Evolutionary conservation across 1,284 basidiomycete species (phyloP).

Genomic region (Ceratobasidium sp.): DNA sequence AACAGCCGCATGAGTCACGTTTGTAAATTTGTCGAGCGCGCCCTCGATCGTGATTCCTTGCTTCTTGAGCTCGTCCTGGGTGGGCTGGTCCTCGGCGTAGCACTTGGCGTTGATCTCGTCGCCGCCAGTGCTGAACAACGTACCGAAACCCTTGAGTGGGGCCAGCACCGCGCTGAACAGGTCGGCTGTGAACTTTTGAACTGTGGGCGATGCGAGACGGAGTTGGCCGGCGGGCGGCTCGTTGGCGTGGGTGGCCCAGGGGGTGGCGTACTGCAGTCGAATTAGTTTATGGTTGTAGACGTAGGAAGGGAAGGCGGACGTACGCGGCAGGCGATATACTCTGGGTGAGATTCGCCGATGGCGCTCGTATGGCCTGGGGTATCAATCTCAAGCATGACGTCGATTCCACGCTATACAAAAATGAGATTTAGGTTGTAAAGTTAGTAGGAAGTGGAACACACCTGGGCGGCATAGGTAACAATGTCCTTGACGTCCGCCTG

Average conservation of each 20-base stretch:
- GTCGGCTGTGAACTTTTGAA: constrained; percentile 63
- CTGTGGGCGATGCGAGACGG: constrained; percentile 70
- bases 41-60: constrained; percentile 71
- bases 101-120: constrained; percentile 85
- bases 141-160: constrained; percentile 66
- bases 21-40: constrained; percentile 75
- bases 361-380: constrained; percentile 83
- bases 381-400: constrained; percentile 82
- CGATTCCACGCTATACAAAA: constrained; percentile 75
- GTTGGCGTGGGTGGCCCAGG: constrained; percentile 47
- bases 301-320: constrained; percentile 58
- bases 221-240: constrained; percentile 89
- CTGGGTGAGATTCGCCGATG: constrained; percentile 76
- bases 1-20: constrained; percentile 67
- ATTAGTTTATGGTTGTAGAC: background rate
- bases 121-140: constrained; percentile 82
- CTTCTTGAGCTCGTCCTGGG: constrained; percentile 66
- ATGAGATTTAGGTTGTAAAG: background rate
- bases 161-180: constrained; percentile 63
- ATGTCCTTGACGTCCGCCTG: constrained; percentile 73
- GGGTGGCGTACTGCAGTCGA: constrained; percentile 24
- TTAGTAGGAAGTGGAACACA: constrained; percentile 58
- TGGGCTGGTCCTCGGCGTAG: constrained; percentile 73
- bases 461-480: constrained; percentile 78
- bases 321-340: constrained; percentile 80